Conservation (phyloP, 352 stramenopile species). For the Phytophthora pisi region DNA sequence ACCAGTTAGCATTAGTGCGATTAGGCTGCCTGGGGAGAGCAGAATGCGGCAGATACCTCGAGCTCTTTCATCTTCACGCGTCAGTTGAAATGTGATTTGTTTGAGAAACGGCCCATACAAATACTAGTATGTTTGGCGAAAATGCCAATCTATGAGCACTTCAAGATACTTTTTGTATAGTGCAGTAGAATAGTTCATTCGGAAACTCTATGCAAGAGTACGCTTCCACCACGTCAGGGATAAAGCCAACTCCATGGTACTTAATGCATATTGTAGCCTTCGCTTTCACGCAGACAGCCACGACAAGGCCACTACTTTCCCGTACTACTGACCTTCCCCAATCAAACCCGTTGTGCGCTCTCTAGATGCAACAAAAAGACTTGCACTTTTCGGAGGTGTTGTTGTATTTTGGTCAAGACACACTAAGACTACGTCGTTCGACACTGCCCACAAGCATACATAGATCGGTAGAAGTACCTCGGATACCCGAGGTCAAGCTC, state of each 20-base stretch:
- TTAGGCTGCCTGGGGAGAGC: not conserved
- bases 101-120: not conserved
- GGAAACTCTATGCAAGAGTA: too few species aligned
- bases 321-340: too few species aligned
- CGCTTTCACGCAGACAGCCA: too few species aligned
- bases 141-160: not conserved
- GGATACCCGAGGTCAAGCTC: not conserved
- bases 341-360: too few species aligned
- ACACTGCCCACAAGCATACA: not conserved
- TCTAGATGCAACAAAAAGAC: not conserved
- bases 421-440: not conserved
- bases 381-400: not conserved
- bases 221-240: too few species aligned
- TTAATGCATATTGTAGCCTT: too few species aligned
- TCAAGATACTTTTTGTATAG: not conserved
- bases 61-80: constrained; percentile 21
- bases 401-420: not conserved
- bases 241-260: too few species aligned
- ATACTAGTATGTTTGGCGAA: not conserved
- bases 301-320: too few species aligned
- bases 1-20: not conserved
- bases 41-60: constrained; percentile 10
- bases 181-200: too few species aligned
- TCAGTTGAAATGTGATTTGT: constrained; percentile 24
- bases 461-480: not conserved